These are phyloP conservation scores for Pezicula neosporulosa DNA, from an alignment of 2,329 filamentous ascomycete genomes.

Conservation along the genomic window DNA sequence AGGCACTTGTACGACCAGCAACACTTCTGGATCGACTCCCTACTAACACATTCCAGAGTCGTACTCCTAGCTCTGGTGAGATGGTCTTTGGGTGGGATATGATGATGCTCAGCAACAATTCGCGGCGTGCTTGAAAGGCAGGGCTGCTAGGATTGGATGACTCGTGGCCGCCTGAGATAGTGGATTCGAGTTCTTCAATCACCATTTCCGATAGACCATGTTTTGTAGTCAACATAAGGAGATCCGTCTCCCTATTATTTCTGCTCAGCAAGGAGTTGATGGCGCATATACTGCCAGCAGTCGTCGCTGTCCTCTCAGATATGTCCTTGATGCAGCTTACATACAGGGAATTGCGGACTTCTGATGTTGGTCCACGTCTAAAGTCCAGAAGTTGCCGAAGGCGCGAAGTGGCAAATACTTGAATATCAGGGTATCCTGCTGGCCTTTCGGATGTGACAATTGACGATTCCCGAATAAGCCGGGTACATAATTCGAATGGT, in stretches of 20 bases:
- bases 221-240: conserved; percentile 55
- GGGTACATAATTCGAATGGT: conserved; percentile 55
- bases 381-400: conserved; percentile 53
- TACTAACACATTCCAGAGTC: conserved; percentile 72
- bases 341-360: conserved; percentile 61
- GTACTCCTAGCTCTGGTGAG: conserved; percentile 54
- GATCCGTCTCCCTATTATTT: conserved; percentile 42
- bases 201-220: conserved; percentile 59
- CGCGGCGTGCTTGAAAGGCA: conserved; percentile 51
- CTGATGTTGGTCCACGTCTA: conserved; percentile 45
- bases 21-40: conserved; percentile 57
- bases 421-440: conserved; percentile 58
- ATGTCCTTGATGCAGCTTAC: conserved; percentile 67
- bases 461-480: conserved; percentile 70
- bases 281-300: conserved; percentile 71
- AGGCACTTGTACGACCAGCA: conserved; percentile 62
- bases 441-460: conserved; percentile 49
- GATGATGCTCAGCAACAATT: conserved; percentile 56
- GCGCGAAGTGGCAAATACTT: conserved; percentile 59
- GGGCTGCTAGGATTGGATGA: conserved; percentile 33
- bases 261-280: conserved; percentile 47
- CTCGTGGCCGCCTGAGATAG: conserved; percentile 12
- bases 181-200: conserved; percentile 59
- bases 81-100: conserved; percentile 59
- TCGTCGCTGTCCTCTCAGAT: conserved; percentile 55